A percentile compares a stretch with the other conserved stretches of the same genome.
phyloP scores from a whole-genome alignment of 2,329 filamentous ascomycete genomes.

The Macroventuria anomochaeta region DNA sequence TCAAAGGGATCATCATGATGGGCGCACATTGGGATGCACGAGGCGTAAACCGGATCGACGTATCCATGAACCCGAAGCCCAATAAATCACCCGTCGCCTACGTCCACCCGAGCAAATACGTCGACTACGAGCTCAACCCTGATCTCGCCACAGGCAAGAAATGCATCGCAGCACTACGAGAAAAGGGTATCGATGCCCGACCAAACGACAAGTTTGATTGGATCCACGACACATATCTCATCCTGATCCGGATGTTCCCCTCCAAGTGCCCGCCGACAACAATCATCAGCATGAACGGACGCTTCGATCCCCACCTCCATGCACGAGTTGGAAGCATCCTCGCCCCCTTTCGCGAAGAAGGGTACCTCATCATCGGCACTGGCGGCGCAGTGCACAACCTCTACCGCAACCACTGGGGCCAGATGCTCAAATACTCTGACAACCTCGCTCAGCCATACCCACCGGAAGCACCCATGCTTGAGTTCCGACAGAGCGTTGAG shows the following conservation, averaged over 20 bases:
- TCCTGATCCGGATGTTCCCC: conserved; percentile 74
- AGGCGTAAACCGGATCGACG: conserved; percentile 62
- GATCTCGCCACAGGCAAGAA: conserved; percentile 62
- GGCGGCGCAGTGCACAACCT: conserved; percentile 74
- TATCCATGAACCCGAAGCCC: conserved; percentile 66
- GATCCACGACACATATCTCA: conserved; percentile 75
- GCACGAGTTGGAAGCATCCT: conserved; percentile 64
- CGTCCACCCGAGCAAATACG: conserved; percentile 70
- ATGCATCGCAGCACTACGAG: conserved; percentile 59
- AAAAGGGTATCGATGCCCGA: conserved; percentile 61
- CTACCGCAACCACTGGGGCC: conserved; percentile 69
- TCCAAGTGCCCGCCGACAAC: conserved; percentile 69
- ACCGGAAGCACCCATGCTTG: conserved; percentile 66
- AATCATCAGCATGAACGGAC: conserved; percentile 62
- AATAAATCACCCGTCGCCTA: conserved; percentile 70
- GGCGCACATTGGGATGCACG: conserved; percentile 71
- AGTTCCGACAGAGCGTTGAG: conserved; percentile 70
- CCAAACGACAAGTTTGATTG: conserved; percentile 67
- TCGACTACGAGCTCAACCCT: conserved; percentile 65
- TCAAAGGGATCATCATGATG: conserved; percentile 72
- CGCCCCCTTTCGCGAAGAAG: conserved; percentile 61
- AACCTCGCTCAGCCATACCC: conserved; percentile 67
- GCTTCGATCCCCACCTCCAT: conserved; percentile 64
- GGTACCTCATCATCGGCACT: conserved; percentile 63
- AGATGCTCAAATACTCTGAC: conserved; percentile 68